Conservation (phyloP, 768 basidiomycete genomes). For the Termitomyces sp. region DNA sequence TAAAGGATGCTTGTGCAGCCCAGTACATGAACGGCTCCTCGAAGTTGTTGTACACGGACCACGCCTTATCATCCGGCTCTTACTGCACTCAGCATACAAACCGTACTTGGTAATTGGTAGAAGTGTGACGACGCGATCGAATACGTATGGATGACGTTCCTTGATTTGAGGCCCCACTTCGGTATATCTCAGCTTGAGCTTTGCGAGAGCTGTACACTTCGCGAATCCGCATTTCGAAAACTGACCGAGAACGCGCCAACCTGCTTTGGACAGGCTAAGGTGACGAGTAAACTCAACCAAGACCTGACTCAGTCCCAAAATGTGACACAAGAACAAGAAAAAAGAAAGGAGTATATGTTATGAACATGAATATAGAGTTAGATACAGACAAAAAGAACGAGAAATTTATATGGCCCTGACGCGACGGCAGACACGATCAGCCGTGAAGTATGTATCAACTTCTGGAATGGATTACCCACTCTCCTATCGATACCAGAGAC, state of each 20-base stretch:
- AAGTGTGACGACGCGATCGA: background rate
- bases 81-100: background rate
- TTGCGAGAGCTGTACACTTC: background rate
- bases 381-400: background rate
- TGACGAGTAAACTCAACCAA: background rate
- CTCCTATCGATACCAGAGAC: background rate
- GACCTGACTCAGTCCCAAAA: background rate
- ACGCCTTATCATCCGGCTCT: too few species aligned
- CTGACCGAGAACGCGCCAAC: background rate
- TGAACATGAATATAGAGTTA: background rate
- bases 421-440: background rate
- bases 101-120: background rate
- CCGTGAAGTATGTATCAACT: background rate
- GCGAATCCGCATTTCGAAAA: background rate
- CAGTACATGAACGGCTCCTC: too few species aligned
- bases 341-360: background rate
- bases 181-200: background rate
- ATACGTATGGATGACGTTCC: background rate
- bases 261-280: background rate
- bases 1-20: too few species aligned
- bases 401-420: background rate
- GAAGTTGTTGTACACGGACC: too few species aligned
- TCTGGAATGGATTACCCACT: background rate
- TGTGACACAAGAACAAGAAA: background rate
- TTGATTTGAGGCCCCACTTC: too few species aligned